Percentiles rank a stretch among this genome's conserved stretches.
phyloP scores from a whole-genome alignment of 306 rosid genomes.

The Echinosophora koreensis region DNA sequence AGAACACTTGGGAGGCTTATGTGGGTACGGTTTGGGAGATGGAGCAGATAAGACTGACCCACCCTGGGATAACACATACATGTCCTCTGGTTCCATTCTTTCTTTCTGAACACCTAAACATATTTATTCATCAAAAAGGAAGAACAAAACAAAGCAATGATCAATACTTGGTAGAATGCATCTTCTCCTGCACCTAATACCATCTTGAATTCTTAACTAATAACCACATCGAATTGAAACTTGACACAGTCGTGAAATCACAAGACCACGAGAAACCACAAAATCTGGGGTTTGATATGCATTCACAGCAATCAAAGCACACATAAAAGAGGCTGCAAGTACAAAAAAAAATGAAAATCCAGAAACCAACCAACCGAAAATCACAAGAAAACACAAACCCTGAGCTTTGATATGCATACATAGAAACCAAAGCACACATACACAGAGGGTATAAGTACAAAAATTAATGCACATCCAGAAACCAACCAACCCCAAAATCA shows the following conservation, averaged over 20 bases:
- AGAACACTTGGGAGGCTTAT: constrained; percentile 92
- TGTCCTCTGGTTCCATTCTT: constrained; percentile 94
- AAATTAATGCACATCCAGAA: neutral
- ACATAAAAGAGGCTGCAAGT: neutral
- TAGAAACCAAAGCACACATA: neutral
- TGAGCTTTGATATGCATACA: neutral
- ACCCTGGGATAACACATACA: constrained; percentile 77
- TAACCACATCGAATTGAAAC: neutral
- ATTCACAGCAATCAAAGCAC: neutral
- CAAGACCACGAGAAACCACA: neutral
- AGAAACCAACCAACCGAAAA: constrained; percentile 26
- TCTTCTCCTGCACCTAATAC: constrained; percentile 25
- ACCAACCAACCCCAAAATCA: no score
- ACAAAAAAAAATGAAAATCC: constrained; percentile 12
- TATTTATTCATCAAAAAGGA: constrained; percentile 34
- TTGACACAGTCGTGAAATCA: neutral
- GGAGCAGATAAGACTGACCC: constrained; percentile 80
- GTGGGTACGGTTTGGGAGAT: constrained; percentile 85
- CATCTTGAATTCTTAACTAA: constrained; percentile 30
- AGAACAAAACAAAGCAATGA: constrained; percentile 26
- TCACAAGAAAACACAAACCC: no score
- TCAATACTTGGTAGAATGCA: constrained; percentile 9
- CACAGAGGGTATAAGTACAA: no score
- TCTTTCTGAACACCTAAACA: constrained; percentile 92
- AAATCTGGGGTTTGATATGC: neutral